These are phyloP conservation scores for Fusarium nematophilum DNA, from an alignment of 2,329 filamentous ascomycete species.

Conservation along the genomic window DNA sequence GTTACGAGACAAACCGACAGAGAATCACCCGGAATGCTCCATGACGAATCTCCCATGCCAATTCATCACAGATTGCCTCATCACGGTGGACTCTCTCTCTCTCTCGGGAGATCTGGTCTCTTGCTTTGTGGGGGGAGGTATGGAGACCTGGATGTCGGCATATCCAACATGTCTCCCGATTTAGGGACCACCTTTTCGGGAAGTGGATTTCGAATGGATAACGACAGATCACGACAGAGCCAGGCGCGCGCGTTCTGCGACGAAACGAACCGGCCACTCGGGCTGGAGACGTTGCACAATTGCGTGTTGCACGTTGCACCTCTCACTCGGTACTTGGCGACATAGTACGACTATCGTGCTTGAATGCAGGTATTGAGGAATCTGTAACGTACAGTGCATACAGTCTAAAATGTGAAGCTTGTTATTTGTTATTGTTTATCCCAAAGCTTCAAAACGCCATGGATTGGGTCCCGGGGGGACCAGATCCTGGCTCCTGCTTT, in stretches of 20 bases:
- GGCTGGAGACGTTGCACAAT: conserved; percentile 16
- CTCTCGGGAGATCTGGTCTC: conserved; percentile 2
- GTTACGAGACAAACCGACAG: neutral
- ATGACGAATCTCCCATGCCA: conserved; percentile 6
- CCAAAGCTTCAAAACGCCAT: conserved; percentile 9
- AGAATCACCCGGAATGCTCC: neutral
- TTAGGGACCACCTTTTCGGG: too few species aligned
- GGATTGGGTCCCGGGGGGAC: conserved; percentile 8
- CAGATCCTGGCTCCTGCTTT: neutral
- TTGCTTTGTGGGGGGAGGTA: conserved; percentile 5
- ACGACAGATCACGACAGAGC: neutral
- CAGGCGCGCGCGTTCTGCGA: conserved; percentile 25
- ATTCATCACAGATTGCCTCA: neutral
- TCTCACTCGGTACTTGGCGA: conserved; percentile 15
- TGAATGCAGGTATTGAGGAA: too few species aligned
- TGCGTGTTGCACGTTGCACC: conserved; percentile 17
- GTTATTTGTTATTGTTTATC: conserved; percentile 34
- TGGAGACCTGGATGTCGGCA: conserved; percentile 1
- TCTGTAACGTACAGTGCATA: neutral
- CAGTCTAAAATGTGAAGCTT: too few species aligned
- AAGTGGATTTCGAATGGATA: too few species aligned
- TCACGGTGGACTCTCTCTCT: neutral
- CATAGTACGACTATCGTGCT: conserved; percentile 6
- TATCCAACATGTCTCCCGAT: too few species aligned
- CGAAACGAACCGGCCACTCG: conserved; percentile 24